Evolutionary conservation across 1,284 basidiomycete species (phyloP).

Genomic region (Cutaneotrichosporon daszewskae): DNA sequence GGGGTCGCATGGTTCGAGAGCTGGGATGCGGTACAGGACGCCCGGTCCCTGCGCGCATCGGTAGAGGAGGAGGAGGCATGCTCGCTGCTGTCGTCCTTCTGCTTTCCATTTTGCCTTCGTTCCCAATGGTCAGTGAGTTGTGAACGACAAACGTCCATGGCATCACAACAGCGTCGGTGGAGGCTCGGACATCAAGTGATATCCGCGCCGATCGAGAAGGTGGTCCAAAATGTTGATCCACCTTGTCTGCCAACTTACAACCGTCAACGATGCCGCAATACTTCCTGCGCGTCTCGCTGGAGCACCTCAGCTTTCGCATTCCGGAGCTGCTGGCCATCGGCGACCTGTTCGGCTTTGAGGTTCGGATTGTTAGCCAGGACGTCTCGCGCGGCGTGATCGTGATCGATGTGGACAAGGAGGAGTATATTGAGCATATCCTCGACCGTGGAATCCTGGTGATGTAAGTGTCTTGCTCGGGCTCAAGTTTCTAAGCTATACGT

Average conservation of each 20-base stretch:
- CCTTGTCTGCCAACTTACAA: neutral
- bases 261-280: slow-evolving; percentile 49
- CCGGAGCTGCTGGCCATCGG: slow-evolving; percentile 59
- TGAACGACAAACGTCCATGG: too few relatives aligned
- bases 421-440: slow-evolving; percentile 67
- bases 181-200: too few relatives aligned
- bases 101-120: too few relatives aligned
- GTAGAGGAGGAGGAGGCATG: too few relatives aligned
- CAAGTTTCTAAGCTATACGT: too few relatives aligned
- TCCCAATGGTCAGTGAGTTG: too few relatives aligned
- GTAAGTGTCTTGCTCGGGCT: slow-evolving; percentile 52
- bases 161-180: too few relatives aligned
- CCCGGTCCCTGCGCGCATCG: too few relatives aligned
- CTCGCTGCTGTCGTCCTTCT: too few relatives aligned
- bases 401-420: slow-evolving; percentile 62
- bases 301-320: slow-evolving; percentile 70
- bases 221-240: neutral
- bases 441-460: slow-evolving; percentile 76
- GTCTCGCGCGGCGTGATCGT: slow-evolving; percentile 58
- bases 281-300: slow-evolving; percentile 71
- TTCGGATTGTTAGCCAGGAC: slow-evolving; percentile 37
- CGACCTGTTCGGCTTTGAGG: slow-evolving; percentile 34
- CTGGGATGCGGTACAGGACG: too few relatives aligned
- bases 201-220: too few relatives aligned
- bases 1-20: too few relatives aligned